Evolutionary conservation across 768 basidiomycete species (phyloP), one percentile per base, ranked within the genome.

Genomic region (Pholiota molesta): DNA sequence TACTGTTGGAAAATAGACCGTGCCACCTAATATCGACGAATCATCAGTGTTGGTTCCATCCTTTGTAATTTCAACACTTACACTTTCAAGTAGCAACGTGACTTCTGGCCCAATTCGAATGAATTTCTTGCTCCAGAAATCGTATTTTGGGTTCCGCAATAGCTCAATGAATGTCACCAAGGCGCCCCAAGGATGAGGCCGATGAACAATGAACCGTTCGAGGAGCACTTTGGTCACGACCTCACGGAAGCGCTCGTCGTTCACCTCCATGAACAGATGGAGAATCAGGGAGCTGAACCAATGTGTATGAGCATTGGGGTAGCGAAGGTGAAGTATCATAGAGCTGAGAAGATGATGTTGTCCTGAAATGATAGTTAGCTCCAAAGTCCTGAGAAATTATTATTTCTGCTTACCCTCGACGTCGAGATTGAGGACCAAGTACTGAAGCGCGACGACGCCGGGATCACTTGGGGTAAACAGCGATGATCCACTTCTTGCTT

Each of bases 251-350:
- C 83, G 84, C 60, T 91, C 91, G 62, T 87, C 86, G 69, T 87
- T 86, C 63, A 91, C 83, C 71, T 95, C 91, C 54, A 81, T 70
- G 79, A 98, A 99, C 47, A 97, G 85, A 73, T 95, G 86, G 56
- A 99, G 85, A 57, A 98, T 79, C 65, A 98, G 83, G 49, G 89
- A 91, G 73, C 91, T 93, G 83, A 97, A 99, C 95, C 96, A 99
- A 75, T 94, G 91, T 54, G 97, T 99, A 81, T 99, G 97, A 10
- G 96, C 93, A 70, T 96, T 97, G 33, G 97, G 97, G 82, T 97
- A 99, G 69, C 97, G 93, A 65, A 99, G 81, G 73, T 99, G 97
- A 68, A 95, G 85, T 47, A 94, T 91, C 74, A 97, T 89, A n/a
- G 96, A 88, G 68, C 89, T 94, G 67, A 99, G 78, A 66, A 99